A percentile compares a stretch with the other conserved stretches of the same genome.
Evolutionary conservation across 108 stramenopile genomes (phyloP).

Genomic region (Stephanodiscus triporus): DNA sequence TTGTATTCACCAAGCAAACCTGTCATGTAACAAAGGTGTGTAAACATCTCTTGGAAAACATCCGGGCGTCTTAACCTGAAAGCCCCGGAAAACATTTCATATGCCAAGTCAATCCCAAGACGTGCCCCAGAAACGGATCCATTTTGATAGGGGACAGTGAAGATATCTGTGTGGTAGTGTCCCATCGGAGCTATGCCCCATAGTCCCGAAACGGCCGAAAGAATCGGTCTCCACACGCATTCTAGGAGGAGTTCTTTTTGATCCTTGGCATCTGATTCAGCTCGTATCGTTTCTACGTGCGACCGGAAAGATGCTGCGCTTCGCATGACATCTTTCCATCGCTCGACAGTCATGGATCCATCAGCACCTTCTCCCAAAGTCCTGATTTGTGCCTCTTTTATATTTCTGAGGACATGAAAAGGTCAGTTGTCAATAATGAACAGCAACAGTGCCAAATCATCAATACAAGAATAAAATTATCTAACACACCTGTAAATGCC

Average conservation of each 20-base stretch:
- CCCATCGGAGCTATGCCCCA: constrained; percentile 59
- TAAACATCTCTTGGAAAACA: constrained; percentile 79
- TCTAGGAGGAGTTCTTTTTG: constrained; percentile 83
- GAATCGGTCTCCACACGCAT: constrained; percentile 77
- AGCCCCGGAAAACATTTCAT: constrained; percentile 75
- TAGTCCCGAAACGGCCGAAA: constrained; percentile 81
- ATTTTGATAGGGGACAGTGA: constrained; percentile 26
- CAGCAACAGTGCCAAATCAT: neutral
- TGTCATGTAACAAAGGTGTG: constrained; percentile 64
- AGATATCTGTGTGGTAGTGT: constrained; percentile 13
- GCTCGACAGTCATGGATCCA: constrained; percentile 86
- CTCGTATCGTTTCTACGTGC: neutral
- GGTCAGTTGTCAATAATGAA: neutral
- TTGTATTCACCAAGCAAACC: constrained; percentile 67
- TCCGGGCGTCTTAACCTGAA: constrained; percentile 69
- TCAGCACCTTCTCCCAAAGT: constrained; percentile 91
- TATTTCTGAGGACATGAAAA: constrained; percentile 42
- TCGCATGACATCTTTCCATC: constrained; percentile 88
- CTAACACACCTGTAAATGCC: constrained; percentile 65
- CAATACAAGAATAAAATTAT: neutral
- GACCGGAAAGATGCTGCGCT: constrained; percentile 16
- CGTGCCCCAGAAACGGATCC: constrained; percentile 74
- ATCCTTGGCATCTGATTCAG: constrained; percentile 39
- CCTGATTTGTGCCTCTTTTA: constrained; percentile 85
- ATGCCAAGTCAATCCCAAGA: constrained; percentile 82